A percentile compares a stretch with the other conserved stretches of the same genome.
phyloP scores from a whole-genome alignment of 768 basidiomycete genomes.

The Heimioporus sp. region DNA sequence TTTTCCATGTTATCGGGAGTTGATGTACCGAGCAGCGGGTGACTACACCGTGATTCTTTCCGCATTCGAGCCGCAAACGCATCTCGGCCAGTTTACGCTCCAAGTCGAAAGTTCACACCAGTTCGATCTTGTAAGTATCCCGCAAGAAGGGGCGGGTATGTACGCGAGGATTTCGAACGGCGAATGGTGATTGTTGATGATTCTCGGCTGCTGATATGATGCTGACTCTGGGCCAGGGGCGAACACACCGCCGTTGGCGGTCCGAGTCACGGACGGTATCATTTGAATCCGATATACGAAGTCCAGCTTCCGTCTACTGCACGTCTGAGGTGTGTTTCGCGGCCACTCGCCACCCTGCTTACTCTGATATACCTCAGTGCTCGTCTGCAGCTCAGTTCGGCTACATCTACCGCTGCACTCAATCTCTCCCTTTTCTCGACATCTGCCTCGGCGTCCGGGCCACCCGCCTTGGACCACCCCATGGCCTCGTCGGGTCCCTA shows the following conservation, averaged over 20 bases:
- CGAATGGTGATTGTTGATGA: slow-evolving; percentile 56
- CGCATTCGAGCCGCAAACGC: slow-evolving; percentile 67
- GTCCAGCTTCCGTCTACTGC: slow-evolving; percentile 50
- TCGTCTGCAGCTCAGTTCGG: slow-evolving; percentile 60
- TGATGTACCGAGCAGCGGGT: slow-evolving; percentile 40
- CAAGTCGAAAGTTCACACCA: slow-evolving; percentile 58
- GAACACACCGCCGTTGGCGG: slow-evolving; percentile 59
- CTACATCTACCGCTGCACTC: slow-evolving; percentile 43
- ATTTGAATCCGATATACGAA: slow-evolving; percentile 66
- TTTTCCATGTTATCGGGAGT: background rate
- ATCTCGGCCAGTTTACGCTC: slow-evolving; percentile 65
- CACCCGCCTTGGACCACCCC: slow-evolving; percentile 33
- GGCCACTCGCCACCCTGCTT: slow-evolving; percentile 15
- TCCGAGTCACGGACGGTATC: slow-evolving; percentile 64
- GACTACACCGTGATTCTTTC: slow-evolving; percentile 85
- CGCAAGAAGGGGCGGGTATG: slow-evolving; percentile 92
- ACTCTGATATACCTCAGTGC: slow-evolving; percentile 45
- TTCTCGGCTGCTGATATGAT: background rate
- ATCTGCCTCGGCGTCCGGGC: slow-evolving; percentile 5
- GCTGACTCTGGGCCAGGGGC: slow-evolving; percentile 44
- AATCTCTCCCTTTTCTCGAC: slow-evolving; percentile 60
- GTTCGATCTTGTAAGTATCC: slow-evolving; percentile 63
- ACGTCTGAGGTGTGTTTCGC: slow-evolving; percentile 53
- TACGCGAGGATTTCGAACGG: slow-evolving; percentile 68
- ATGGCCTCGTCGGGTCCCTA: slow-evolving; percentile 79